Evolutionary conservation across 1,139 yeast genomes (phyloP), one percentile per base, ranked within the genome.

Genomic region (Diutina neorugosa): DNA sequence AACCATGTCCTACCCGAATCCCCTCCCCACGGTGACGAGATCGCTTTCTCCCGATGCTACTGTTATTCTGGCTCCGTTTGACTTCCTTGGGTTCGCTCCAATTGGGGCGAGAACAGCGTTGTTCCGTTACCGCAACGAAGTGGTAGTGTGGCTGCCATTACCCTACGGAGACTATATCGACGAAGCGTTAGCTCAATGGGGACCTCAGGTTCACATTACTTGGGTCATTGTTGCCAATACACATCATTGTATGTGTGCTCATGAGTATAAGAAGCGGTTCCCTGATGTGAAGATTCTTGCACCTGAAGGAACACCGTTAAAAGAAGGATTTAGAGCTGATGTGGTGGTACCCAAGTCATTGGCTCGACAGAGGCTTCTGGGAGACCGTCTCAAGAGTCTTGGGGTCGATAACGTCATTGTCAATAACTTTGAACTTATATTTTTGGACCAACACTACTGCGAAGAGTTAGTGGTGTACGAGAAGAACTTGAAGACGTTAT

Each of bases 211-310:
- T 5, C 40, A 8, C 41, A 11, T 46, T 6, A 7, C 40, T 20
- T 46, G 37, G 40, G 40, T 77, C 52, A 66, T 80, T 46, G 66
- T 80, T 47, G 84, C 84, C 6, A 82, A 80, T 61, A 61, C 57
- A 25, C 82, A 78, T 56, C 85, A 80, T 59, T 77, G 81, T 0
- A 63, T 79, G 71, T 82, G 82, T 16, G 78, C 80, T 25, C 65
- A 68, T 51, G 69, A 77, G 11, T 82, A 80, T 69, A 74, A 74
- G 59, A 70, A 69, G 44, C 63, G 66, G 55, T 73, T 67, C 59
- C 85, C 85, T 1, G 59, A 65, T 1, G 64, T 79, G 53, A 75
- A 76, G 59, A 65, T 81, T 34, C 69, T 82, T 55, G 86, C 81
- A 5, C 70, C 74, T 64, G 77, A 73, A 47, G 66, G 69, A 7